phyloP scores from a whole-genome alignment of 1,139 yeast species.

The Kurtzmaniella natalensis region DNA sequence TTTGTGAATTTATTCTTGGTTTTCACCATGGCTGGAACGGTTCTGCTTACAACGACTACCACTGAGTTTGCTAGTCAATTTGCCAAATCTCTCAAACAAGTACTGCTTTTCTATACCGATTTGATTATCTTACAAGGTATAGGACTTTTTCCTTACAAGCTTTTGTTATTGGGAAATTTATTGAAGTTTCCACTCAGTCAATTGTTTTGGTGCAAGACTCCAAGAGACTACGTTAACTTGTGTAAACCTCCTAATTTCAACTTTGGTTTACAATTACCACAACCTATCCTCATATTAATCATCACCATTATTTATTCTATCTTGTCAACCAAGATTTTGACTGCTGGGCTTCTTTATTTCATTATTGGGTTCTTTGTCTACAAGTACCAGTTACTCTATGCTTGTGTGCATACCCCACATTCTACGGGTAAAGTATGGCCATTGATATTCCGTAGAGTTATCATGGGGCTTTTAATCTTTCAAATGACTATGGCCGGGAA shows the following conservation, averaged over 20 bases:
- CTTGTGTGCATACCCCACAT: slow-evolving; percentile 68
- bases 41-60: slow-evolving; percentile 64
- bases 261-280: slow-evolving; percentile 62
- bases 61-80: slow-evolving; percentile 74
- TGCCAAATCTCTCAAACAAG: slow-evolving; percentile 65
- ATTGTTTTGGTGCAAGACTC: slow-evolving; percentile 49
- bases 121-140: slow-evolving; percentile 78
- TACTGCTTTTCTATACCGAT: slow-evolving; percentile 78
- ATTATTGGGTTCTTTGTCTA: slow-evolving; percentile 59
- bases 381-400: slow-evolving; percentile 61
- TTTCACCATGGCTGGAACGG: slow-evolving; percentile 78
- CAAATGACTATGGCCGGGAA: slow-evolving; percentile 94
- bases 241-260: slow-evolving; percentile 64
- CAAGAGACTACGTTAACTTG: slow-evolving; percentile 41
- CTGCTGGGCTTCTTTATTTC: slow-evolving; percentile 63
- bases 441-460: slow-evolving; percentile 53
- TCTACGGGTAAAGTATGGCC: slow-evolving; percentile 74
- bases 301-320: slow-evolving; percentile 61
- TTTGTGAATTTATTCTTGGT: slow-evolving; percentile 82
- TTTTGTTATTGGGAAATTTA: slow-evolving; percentile 64
- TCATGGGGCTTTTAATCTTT: slow-evolving; percentile 56
- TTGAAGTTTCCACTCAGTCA: slow-evolving; percentile 53
- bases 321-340: slow-evolving; percentile 58
- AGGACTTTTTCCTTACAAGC: slow-evolving; percentile 77
- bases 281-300: slow-evolving; percentile 57